phyloP scores from a whole-genome alignment of 1,284 basidiomycete genomes.

The Thecaphora thlaspeos region DNA sequence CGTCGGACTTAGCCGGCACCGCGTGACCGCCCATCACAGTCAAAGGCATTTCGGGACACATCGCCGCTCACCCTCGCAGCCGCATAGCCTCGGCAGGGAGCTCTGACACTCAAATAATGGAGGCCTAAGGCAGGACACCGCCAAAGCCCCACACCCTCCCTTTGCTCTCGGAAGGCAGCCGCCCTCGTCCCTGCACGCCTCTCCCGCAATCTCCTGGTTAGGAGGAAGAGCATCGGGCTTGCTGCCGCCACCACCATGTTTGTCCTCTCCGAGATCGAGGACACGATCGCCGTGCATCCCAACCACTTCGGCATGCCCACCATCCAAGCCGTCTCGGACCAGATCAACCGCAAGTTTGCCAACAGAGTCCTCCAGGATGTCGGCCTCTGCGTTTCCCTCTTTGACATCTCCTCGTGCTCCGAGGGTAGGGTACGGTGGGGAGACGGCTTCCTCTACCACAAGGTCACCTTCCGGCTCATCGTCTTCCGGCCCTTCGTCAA shows the following conservation, averaged over 20 bases:
- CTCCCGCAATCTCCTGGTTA: too few relatives aligned
- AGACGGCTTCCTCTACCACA: conserved; percentile 91
- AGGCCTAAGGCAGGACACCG: too few relatives aligned
- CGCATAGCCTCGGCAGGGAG: too few relatives aligned
- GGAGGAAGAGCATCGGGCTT: too few relatives aligned
- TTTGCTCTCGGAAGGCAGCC: too few relatives aligned
- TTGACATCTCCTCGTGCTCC: conserved; percentile 78
- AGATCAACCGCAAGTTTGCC: conserved; percentile 88
- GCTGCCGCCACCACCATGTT: conserved; percentile 25
- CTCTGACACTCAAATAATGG: too few relatives aligned
- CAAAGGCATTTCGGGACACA: too few relatives aligned
- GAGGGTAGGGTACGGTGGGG: conserved; percentile 92
- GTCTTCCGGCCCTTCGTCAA: conserved; percentile 88
- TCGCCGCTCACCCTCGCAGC: too few relatives aligned
- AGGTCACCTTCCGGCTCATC: conserved; percentile 85
- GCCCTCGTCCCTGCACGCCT: too few relatives aligned
- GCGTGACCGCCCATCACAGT: too few relatives aligned
- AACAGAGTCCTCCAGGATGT: conserved; percentile 89
- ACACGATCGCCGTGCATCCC: conserved; percentile 77
- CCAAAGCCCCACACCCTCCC: too few relatives aligned
- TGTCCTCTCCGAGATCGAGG: conserved; percentile 58
- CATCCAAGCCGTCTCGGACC: conserved; percentile 72
- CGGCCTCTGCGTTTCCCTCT: conserved; percentile 83
- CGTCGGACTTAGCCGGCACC: too few relatives aligned
- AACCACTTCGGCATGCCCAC: conserved; percentile 71